Conservation (phyloP, 106 monocot genomes). For the Dioscorea zingiberensis region DNA sequence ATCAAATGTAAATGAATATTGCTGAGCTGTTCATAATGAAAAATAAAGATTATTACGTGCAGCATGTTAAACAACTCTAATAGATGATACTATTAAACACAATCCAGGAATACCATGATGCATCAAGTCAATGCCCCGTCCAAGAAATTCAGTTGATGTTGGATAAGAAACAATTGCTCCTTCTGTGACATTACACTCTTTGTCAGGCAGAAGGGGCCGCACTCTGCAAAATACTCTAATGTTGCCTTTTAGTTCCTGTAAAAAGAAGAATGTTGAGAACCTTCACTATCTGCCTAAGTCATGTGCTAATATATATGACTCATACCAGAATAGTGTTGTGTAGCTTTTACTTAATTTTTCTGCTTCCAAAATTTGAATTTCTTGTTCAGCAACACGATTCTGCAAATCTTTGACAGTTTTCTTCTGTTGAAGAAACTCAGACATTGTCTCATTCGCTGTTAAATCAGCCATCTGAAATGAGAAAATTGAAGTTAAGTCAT, state of each 20-base stretch:
- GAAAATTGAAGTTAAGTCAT: background rate
- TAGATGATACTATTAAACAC: background rate
- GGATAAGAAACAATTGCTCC: slow-evolving; percentile 66
- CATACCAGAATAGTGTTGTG: slow-evolving; percentile 92
- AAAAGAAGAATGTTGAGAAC: background rate
- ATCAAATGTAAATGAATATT: slow-evolving; percentile 79
- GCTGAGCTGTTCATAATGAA: slow-evolving; percentile 45
- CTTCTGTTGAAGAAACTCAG: slow-evolving; percentile 47
- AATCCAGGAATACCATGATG: slow-evolving; percentile 37
- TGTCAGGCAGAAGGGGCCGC: slow-evolving; percentile 43
- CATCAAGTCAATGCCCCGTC: slow-evolving; percentile 65
- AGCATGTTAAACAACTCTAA: background rate
- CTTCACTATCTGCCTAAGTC: background rate
- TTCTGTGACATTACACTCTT: slow-evolving; percentile 32
- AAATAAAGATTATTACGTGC: background rate
- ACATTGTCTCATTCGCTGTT: slow-evolving; percentile 37
- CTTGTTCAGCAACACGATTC: slow-evolving; percentile 49
- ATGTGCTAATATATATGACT: background rate
- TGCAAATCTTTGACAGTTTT: slow-evolving; percentile 38
- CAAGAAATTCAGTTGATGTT: slow-evolving; percentile 51
- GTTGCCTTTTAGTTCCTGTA: slow-evolving; percentile 91
- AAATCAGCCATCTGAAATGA: slow-evolving; percentile 54
- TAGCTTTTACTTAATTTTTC: slow-evolving; percentile 71
- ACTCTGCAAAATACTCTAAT: slow-evolving; percentile 95
- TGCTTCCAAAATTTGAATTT: slow-evolving; percentile 52